Percentiles rank a stretch among this genome's conserved stretches.
Evolutionary conservation across 2,329 filamentous ascomycete species (phyloP).

Genomic region (Alternaria triticina): DNA sequence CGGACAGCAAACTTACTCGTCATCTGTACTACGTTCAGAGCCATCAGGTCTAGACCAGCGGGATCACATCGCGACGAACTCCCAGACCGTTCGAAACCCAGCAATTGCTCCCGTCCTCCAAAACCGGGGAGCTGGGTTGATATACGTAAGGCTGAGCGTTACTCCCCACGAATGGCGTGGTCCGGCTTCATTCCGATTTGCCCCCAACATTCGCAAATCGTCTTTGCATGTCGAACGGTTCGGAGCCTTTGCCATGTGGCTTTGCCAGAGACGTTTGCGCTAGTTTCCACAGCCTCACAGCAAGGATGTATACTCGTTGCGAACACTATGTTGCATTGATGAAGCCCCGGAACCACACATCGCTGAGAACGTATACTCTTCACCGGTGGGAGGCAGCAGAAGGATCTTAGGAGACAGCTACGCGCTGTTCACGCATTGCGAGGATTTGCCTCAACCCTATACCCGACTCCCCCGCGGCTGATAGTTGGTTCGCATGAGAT

Average conservation of each 20-base stretch:
- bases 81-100: neutral
- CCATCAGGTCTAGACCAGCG: neutral
- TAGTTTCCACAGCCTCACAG: neutral
- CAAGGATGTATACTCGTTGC: neutral
- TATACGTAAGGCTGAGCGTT: constrained; percentile 2
- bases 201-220: neutral
- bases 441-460: neutral
- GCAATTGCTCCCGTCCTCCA: neutral
- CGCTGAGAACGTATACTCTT: neutral
- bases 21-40: neutral
- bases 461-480: neutral
- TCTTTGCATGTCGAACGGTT: neutral
- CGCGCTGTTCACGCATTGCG: neutral
- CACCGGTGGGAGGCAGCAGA: neutral
- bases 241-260: neutral
- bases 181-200: constrained; percentile 9
- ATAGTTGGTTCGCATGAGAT: neutral
- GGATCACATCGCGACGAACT: neutral
- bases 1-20: constrained; percentile 3
- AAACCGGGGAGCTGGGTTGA: neutral
- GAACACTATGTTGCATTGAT: neutral
- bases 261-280: neutral
- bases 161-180: neutral
- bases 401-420: neutral
- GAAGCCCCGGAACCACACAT: neutral